These are phyloP conservation scores for Aspergillus unguis DNA, from an alignment of 2,329 filamentous ascomycete genomes.

Conservation along the genomic window DNA sequence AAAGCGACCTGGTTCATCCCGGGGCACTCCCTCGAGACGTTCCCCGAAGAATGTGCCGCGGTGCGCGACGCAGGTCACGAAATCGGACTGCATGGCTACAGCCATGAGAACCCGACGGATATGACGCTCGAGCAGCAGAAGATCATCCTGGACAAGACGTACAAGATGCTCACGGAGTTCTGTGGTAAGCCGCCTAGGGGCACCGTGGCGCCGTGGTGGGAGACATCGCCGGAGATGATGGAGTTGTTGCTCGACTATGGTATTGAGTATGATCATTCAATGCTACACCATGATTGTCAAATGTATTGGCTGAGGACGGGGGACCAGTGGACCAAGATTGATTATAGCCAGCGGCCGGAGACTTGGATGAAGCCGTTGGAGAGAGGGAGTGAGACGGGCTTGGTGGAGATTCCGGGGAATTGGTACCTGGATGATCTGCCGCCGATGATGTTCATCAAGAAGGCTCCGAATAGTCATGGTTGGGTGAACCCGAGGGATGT, in stretches of 20 bases:
- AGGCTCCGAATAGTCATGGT: constrained; percentile 51
- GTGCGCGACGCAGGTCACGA: constrained; percentile 64
- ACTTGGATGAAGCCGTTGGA: constrained; percentile 52
- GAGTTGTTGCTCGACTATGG: constrained; percentile 44
- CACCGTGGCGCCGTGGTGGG: constrained; percentile 74
- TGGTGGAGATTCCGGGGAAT: constrained; percentile 45
- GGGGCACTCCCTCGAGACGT: constrained; percentile 62
- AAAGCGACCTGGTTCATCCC: constrained; percentile 67
- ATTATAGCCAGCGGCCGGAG: constrained; percentile 41
- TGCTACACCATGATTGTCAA: constrained; percentile 46
- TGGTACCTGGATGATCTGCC: constrained; percentile 47
- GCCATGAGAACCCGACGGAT: constrained; percentile 67
- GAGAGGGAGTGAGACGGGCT: constrained; percentile 36
- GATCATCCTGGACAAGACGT: constrained; percentile 74
- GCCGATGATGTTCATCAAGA: constrained; percentile 49
- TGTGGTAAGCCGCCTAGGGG: constrained; percentile 70
- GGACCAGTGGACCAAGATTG: constrained; percentile 46
- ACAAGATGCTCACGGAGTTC: constrained; percentile 69
- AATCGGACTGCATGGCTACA: constrained; percentile 68
- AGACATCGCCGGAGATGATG: constrained; percentile 64
- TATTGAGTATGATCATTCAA: constrained; percentile 46
- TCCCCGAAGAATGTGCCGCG: constrained; percentile 62
- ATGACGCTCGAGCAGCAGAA: constrained; percentile 74
- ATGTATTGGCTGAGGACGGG: constrained; percentile 45
- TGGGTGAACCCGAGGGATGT: constrained; percentile 59